phyloP scores from a whole-genome alignment of 495 filamentous ascomycete species.

The Neurospora sp. region DNA sequence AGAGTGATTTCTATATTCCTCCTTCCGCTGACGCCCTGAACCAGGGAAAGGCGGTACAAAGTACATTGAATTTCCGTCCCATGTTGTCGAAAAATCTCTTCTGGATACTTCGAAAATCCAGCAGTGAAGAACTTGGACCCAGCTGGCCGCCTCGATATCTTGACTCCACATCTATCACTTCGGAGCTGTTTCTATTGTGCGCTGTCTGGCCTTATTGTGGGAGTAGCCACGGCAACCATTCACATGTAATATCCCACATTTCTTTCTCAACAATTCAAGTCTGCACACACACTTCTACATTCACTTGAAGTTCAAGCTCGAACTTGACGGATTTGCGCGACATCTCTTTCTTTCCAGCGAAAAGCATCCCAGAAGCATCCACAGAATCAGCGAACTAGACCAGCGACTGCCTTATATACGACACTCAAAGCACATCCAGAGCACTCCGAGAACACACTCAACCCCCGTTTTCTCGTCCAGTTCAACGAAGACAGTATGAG shows the following conservation, averaged over 20 bases:
- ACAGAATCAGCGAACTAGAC: not conserved
- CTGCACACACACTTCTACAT: not conserved
- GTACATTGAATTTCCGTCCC: not conserved
- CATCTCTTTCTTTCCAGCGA: not conserved
- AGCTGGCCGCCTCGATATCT: not conserved
- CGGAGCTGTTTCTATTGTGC: not conserved
- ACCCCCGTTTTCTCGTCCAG: not conserved
- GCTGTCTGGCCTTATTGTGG: not conserved
- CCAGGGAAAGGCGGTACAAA: not conserved
- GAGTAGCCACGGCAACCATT: not conserved
- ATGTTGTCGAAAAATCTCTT: not conserved
- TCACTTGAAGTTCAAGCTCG: not conserved
- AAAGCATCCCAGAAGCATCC: not conserved
- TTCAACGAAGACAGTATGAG: not conserved
- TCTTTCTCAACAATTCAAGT: not conserved
- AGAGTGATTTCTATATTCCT: not conserved
- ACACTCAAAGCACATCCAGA: not conserved
- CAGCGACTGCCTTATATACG: not conserved
- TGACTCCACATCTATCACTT: not conserved
- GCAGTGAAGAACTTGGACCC: not conserved
- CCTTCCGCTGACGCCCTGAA: not conserved
- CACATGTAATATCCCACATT: not conserved
- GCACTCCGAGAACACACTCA: not conserved
- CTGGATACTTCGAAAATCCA: not conserved
- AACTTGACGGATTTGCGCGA: not conserved